Evolutionary conservation across 169 alveolate genomes (phyloP), one percentile per base, ranked within the genome.

Genomic region (Plasmodium fragile): DNA sequence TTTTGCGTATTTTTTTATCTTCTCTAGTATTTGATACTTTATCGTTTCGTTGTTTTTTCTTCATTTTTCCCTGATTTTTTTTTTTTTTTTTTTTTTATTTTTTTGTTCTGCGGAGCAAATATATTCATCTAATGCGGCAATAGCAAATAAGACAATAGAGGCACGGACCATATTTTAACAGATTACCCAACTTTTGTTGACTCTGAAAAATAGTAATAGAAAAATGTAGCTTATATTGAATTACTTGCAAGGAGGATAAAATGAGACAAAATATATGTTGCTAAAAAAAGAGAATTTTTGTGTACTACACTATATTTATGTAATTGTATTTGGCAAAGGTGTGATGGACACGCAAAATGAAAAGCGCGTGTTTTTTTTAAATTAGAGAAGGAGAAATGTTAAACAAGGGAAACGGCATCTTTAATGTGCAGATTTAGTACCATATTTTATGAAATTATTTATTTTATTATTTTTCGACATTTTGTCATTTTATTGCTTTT

Each of bases 321-420:
- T 30, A 65, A 22, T 28, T 65, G 75, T 25, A 18, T 8, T 8
- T 65, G 30, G 34, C 73, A 8, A n/a, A 65, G 75, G 75, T 65
- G n/a, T 65, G 75, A 25, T 65, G 25, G 3, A 49, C 22, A 49
- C 22, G 59, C 11, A 49, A 49, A 49, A 65, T 65, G 75, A 65
- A 25, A n/a, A 6, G n/a, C 53, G 25, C 70, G 55, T 53, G 55
- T 81, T 55, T 81, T 81, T 53, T 81, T 49, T 78, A 18, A 30
- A 78, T 78, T 78, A 30, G 83, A 78, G 53, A 78, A 75, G 83
- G 83, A 39, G 53, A 78, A 39, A 32, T 78, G 4, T 30, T 18
- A 78, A 78, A 78, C 30, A 36, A 77, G 83, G 59, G 53, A 10
- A 30, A 78, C 25, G 53, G 53, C 5, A 41, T 39, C 13, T 78